Evolutionary conservation across 2,329 filamentous ascomycete species (phyloP).

Genomic region (Elsinoe fawcettii): DNA sequence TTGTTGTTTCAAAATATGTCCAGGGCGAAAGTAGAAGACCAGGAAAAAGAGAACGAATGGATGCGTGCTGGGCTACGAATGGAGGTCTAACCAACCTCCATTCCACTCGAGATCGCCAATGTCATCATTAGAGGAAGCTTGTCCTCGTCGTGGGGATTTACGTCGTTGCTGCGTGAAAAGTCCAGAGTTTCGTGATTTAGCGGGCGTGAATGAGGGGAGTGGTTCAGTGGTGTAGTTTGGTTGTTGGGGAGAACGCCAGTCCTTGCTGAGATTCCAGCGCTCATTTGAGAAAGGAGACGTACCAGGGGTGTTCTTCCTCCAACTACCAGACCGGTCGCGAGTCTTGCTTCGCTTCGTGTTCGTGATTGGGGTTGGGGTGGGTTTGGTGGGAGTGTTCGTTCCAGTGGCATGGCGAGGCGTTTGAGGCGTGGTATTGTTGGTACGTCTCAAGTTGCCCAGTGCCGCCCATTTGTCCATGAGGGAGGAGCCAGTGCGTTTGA

Average conservation of each 20-base stretch:
- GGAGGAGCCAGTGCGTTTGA: constrained; percentile 48
- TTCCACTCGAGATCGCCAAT: constrained; percentile 86
- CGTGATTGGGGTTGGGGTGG: constrained; percentile 21
- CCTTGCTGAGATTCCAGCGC: constrained; percentile 39
- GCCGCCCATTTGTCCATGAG: constrained; percentile 80
- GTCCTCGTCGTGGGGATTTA: constrained; percentile 14
- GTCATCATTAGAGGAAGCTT: constrained; percentile 43
- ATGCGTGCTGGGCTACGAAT: constrained; percentile 44
- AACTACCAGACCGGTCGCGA: constrained; percentile 27
- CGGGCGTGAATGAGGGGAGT: constrained; percentile 17
- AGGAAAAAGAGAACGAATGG: constrained; percentile 2
- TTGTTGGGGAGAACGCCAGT: constrained; percentile 40
- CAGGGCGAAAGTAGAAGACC: constrained; percentile 14
- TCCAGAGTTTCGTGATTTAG: constrained; percentile 18
- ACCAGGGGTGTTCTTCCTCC: constrained; percentile 26
- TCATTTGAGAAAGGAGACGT: constrained; percentile 24
- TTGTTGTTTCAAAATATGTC: constrained; percentile 16
- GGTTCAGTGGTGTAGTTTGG: constrained; percentile 19
- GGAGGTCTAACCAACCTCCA: constrained; percentile 75
- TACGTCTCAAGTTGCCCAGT: constrained; percentile 75
- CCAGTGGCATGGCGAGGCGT: constrained; percentile 26
- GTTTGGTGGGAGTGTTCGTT: constrained; percentile 15
- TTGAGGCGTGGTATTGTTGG: constrained; percentile 37
- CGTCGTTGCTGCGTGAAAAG: constrained; percentile 18
- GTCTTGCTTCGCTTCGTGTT: constrained; percentile 26